These are phyloP conservation scores for Neospermospora avenae DNA, from an alignment of 2,329 filamentous ascomycete genomes.

Conservation along the genomic window DNA sequence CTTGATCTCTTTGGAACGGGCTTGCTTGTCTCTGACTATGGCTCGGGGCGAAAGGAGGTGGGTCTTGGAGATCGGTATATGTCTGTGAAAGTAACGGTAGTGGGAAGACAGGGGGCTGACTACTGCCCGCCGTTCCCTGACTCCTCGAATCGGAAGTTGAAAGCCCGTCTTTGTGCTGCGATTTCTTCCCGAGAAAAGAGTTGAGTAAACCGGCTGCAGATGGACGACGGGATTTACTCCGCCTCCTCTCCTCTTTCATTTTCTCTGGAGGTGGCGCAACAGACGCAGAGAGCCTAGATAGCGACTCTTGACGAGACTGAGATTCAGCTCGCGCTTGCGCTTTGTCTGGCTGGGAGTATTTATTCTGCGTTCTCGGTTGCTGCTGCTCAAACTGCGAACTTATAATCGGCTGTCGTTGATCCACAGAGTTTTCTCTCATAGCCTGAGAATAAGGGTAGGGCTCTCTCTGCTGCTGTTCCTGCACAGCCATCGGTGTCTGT, in stretches of 20 bases:
- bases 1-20: background rate
- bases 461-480: too few species aligned
- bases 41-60: conserved; percentile 9
- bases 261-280: conserved; percentile 10
- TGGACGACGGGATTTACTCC: conserved; percentile 18
- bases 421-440: conserved; percentile 13
- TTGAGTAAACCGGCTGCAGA: conserved; percentile 29
- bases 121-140: conserved; percentile 9
- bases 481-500: too few species aligned
- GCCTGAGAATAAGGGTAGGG: conserved; percentile 8
- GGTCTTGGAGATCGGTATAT: conserved; percentile 28
- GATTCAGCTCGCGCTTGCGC: conserved; percentile 9
- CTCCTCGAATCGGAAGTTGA: conserved; percentile 25
- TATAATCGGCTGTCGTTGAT: conserved; percentile 19
- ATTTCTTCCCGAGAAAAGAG: conserved; percentile 26
- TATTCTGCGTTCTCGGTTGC: background rate
- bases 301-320: conserved; percentile 12
- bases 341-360: background rate
- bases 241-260: conserved; percentile 2
- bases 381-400: conserved; percentile 7
- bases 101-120: conserved; percentile 5
- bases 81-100: conserved; percentile 23
- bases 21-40: background rate
- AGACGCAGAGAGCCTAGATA: conserved; percentile 12
- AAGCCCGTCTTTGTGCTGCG: conserved; percentile 19